These are phyloP conservation scores for Quambalaria eucalypti DNA, from an alignment of 1,284 basidiomycete genomes.

Conservation along the genomic window DNA sequence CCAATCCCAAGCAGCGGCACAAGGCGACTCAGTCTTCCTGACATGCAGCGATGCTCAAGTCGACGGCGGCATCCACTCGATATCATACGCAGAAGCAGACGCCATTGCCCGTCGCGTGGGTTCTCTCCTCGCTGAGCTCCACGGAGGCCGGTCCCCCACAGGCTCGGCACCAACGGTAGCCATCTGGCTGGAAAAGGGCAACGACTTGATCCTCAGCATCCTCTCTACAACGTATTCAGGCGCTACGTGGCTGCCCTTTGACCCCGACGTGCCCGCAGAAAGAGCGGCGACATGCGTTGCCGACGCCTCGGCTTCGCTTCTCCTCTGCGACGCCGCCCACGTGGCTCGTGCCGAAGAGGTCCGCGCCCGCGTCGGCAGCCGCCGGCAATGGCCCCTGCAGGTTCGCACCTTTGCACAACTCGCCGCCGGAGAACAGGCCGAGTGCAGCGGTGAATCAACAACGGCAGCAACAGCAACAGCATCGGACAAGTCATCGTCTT, in stretches of 20 bases:
- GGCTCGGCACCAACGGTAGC: not conserved
- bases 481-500: no score
- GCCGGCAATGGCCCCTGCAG: not conserved
- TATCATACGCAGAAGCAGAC: not conserved
- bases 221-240: constrained; percentile 1
- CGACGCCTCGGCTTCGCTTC: constrained; percentile 1
- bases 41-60: no score
- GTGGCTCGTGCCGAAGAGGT: constrained; percentile 1
- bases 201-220: constrained; percentile 4
- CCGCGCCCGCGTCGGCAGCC: not conserved
- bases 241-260: constrained; percentile 8
- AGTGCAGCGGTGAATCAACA: not conserved
- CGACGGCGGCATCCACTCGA: not conserved
- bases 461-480: not conserved
- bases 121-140: constrained; percentile 4
- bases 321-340: constrained; percentile 6
- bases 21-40: not conserved
- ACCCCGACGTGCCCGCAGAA: constrained; percentile 7
- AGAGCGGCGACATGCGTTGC: constrained; percentile 1
- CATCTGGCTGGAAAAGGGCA: constrained; percentile 6
- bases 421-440: no score
- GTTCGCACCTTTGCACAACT: not conserved
- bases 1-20: not conserved
- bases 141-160: not conserved
- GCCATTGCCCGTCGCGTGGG: constrained; percentile 1